Base-by-base conservation (phyloP, 805 yeast genomes). In the Sugiyamaella chiloensis region DNA sequence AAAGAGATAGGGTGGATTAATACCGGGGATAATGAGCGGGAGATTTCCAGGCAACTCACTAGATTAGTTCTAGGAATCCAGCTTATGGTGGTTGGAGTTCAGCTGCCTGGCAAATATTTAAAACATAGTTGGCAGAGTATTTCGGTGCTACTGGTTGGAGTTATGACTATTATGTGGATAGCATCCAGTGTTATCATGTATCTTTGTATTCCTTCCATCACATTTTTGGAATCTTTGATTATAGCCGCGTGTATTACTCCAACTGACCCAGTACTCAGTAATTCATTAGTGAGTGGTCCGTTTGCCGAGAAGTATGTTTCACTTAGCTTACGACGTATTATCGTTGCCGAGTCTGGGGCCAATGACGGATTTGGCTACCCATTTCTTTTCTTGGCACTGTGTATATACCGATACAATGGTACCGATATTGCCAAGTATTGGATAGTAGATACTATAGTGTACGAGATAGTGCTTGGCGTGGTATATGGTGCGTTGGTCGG, bases 171-270 rank as follows among this genome's bases (percentile, higher is more conserved):
- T 27, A 87, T 87, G 48, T 83, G 87, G 85, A 60, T 84, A 9
- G 66, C 79, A 4, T 79, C 81, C 21, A 85, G 85, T 0, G 63
- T 80, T 4, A 80, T 83, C 53, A 72, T 81, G 26, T 83, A 83
- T 80, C 65, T 70, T 5, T 67, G 82, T 41, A 75, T 83, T 26
- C 87, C 87, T 0, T 74, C 74, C 24, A 67, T 82, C 48, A 64
- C 67, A 27, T 81, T 77, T 60, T 63, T 77, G 17, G 77, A 80
- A 42, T 78, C 80, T 4, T 72, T 83, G 26, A 67, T 83, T 44
- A 79, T 83, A 1, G 74, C 80, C 8, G 86, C 86, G 2, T 83
- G 89, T 61, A 77, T 83, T 44, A 83, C 90, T 0, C 88, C 89
- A 5, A 83, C 90, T 0, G 90, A 83, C 62, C 90, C 89, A 2